Evolutionary conservation across 768 basidiomycete species (phyloP), one percentile per base, ranked within the genome.

Genomic region (Daedaleopsis sinensis): DNA sequence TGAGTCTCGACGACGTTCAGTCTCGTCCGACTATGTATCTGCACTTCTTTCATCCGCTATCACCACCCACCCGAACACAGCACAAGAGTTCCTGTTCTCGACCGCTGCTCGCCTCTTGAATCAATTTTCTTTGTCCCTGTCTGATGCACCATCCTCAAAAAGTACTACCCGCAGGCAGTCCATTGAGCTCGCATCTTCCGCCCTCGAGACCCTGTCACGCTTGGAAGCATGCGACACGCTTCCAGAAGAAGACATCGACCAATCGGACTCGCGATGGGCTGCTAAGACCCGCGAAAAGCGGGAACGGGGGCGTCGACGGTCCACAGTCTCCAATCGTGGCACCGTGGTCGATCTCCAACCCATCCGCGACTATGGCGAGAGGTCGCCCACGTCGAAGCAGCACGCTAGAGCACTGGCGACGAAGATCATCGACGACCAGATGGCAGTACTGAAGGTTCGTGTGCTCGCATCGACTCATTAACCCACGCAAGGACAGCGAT

Each of bases 361-460:
- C 0, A 77, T 81, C 49, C 66, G 64, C 5, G 71, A 59, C 32
- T 65, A 80, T 19, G 70, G 70, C 1, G 27, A 60, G 1, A 49
- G 44, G 12, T 66, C 74, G 1, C 80, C 81, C 6, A 38, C 37
- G 9, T 68, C 60, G 9, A 39, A 46, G 1, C 59, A 44, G 11
- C 75, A 74, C 13, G 71, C 70, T 0, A 35, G 47, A 2, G 24
- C 47, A 5, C 52, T 67, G 13, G 61, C 67, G 0, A 10, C 15
- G 2, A 39, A 67, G 1, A 62, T 80, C 37, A 47, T 71, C 8
- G 35, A 39, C 0, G 46, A 70, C 1, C 75, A 77, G 53, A 70
- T 70, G 57, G 24, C 8, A 10, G 66, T 68, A 19, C 52, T 80
- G 35, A 53, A 72, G 54, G 79, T 79, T 23, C 5, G 52, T 57